Evolutionary conservation across 805 yeast genomes (phyloP).

Genomic region (Candida nemodendra): DNA sequence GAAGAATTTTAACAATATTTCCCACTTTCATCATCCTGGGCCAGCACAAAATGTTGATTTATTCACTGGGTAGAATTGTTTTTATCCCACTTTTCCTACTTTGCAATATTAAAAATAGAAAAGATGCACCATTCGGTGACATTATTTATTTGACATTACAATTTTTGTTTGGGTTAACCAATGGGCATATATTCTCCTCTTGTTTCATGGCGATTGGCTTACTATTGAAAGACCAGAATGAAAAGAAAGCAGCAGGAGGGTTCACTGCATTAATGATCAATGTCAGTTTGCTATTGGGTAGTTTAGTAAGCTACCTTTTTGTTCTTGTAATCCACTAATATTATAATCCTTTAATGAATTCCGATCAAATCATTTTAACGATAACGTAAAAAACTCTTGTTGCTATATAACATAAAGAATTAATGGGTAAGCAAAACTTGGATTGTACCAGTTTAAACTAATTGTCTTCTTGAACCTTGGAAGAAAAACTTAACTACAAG

Average conservation of each 20-base stretch:
- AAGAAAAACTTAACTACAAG: slow-evolving; percentile 67
- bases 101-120: slow-evolving; percentile 54
- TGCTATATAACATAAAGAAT: too few species aligned
- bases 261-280: slow-evolving; percentile 80
- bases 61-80: slow-evolving; percentile 52
- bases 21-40: slow-evolving; percentile 40
- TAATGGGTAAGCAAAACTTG: too few species aligned
- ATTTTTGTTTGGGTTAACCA: slow-evolving; percentile 78
- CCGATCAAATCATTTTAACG: too few species aligned
- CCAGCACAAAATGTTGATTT: slow-evolving; percentile 46
- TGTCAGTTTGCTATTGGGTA: slow-evolving; percentile 76
- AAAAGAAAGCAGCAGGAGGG: slow-evolving; percentile 91
- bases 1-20: slow-evolving; percentile 66
- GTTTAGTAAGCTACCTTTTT: slow-evolving; percentile 68
- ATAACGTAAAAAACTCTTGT: too few species aligned
- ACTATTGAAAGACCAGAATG: slow-evolving; percentile 46
- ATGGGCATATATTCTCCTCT: slow-evolving; percentile 81
- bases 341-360: background rate
- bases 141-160: slow-evolving; percentile 66
- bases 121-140: slow-evolving; percentile 51
- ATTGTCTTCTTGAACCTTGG: slow-evolving; percentile 67
- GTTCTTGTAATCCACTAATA: slow-evolving; percentile 35
- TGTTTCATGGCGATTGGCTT: slow-evolving; percentile 48
- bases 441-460: slow-evolving; percentile 46
- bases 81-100: slow-evolving; percentile 72